phyloP scores from a whole-genome alignment of 2,329 filamentous ascomycete genomes.

The Aspergillus sp. region DNA sequence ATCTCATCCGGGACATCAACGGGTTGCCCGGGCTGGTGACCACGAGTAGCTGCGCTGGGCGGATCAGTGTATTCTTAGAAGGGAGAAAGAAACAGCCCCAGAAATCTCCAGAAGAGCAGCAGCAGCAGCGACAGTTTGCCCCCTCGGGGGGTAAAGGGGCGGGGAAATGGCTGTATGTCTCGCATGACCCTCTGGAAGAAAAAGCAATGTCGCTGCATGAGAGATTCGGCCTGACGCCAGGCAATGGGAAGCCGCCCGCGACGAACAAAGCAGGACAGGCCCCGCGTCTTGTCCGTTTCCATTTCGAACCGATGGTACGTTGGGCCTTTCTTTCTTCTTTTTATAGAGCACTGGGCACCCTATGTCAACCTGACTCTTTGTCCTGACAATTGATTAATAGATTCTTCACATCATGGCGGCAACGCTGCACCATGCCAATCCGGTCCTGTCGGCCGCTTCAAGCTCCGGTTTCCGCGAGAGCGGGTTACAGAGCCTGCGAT shows the following conservation, averaged over 20 bases:
- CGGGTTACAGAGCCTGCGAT: conserved; percentile 67
- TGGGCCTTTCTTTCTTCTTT: not conserved
- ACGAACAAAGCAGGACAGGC: conserved; percentile 45
- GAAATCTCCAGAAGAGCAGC: conserved; percentile 11
- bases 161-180: conserved; percentile 83
- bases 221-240: conserved; percentile 45
- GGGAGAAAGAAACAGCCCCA: conserved; percentile 54
- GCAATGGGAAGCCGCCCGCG: conserved; percentile 29
- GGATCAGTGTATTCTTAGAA: conserved; percentile 85
- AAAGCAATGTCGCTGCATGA: conserved; percentile 28
- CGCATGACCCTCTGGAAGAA: conserved; percentile 67
- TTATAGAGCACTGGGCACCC: not conserved
- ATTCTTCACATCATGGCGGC: conserved; percentile 85
- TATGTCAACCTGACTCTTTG: not conserved
- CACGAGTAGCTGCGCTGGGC: conserved; percentile 87
- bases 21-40: conserved; percentile 72
- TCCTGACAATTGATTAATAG: conserved; percentile 44
- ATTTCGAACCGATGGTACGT: conserved; percentile 91
- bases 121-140: conserved; percentile 43
- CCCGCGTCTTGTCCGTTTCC: conserved; percentile 68
- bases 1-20: conserved; percentile 79
- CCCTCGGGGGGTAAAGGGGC: conserved; percentile 81
- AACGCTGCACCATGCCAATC: conserved; percentile 71
- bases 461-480: conserved; percentile 87
- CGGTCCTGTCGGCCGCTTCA: conserved; percentile 71